Evolutionary conservation across 202 grass and related monocot species (phyloP).

Genomic region (Carex sylvatica): DNA sequence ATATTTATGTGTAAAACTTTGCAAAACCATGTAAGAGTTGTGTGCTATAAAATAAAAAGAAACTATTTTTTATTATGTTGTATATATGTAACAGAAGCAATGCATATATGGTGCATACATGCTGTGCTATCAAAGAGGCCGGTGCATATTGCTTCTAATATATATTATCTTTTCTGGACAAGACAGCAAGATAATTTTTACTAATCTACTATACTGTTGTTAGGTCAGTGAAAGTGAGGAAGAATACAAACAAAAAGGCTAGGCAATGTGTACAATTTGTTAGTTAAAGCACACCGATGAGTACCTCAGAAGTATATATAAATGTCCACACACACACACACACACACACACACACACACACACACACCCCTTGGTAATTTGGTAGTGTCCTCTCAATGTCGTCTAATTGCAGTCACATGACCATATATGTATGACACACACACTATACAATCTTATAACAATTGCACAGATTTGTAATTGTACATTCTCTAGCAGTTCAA

Average conservation of each 20-base stretch:
- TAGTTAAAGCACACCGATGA: background rate
- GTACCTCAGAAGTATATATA: background rate
- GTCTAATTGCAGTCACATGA: background rate
- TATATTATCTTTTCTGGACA: constrained; percentile 1
- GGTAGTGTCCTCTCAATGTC: background rate
- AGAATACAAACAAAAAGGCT: background rate
- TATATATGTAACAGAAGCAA: background rate
- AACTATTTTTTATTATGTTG: too few relatives aligned
- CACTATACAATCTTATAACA: background rate
- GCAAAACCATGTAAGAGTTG: too few relatives aligned
- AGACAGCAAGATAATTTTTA: background rate
- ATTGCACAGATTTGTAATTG: background rate
- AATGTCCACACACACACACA: background rate
- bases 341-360: background rate
- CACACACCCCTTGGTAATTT: background rate
- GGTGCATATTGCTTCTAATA: background rate
- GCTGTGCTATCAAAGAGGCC: background rate
- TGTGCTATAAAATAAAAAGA: too few relatives aligned
- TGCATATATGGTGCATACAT: background rate
- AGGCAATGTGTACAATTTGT: background rate
- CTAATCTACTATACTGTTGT: background rate
- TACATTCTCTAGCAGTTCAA: background rate
- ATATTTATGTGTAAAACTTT: too few relatives aligned
- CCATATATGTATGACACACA: background rate
- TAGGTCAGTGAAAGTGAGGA: background rate